Conservation (phyloP, 352 stramenopile species). For the Phytophthora hybrid region DNA sequence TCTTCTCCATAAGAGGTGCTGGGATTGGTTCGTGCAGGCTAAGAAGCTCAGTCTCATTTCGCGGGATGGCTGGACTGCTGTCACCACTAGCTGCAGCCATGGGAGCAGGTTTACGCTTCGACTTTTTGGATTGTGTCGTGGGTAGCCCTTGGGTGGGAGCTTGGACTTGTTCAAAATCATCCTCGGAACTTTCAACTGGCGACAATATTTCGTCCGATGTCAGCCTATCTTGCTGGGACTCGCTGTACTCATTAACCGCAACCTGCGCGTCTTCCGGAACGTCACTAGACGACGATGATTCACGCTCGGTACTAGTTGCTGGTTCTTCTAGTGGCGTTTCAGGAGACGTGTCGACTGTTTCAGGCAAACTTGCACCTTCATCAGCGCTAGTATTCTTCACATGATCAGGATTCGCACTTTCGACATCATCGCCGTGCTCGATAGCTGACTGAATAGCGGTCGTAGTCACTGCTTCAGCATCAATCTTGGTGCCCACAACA, state of each 20-base stretch:
- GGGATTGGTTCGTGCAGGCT: background rate
- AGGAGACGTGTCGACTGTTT: background rate
- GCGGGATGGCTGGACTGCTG: background rate
- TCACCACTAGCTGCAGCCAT: conserved; percentile 1
- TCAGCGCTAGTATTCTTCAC: background rate
- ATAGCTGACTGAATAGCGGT: background rate
- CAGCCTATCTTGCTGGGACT: conserved; percentile 1
- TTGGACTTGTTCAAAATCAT: conserved; percentile 31
- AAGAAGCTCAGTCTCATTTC: background rate
- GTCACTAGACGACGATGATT: conserved; percentile 26
- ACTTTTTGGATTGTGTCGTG: conserved; percentile 3
- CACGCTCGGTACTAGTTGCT: conserved; percentile 18
- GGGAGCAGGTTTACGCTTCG: conserved; percentile 25
- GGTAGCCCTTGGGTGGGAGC: conserved; percentile 8
- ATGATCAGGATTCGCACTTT: background rate
- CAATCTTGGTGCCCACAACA: background rate
- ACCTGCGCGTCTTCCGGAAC: conserved; percentile 10
- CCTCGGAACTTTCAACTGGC: conserved; percentile 31
- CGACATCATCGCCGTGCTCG: background rate
- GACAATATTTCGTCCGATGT: conserved; percentile 16
- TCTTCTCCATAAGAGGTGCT: conserved; percentile 36
- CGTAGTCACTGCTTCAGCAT: conserved; percentile 1
- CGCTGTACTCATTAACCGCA: conserved; percentile 1
- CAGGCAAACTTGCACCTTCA: background rate
- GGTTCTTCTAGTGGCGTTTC: conserved; percentile 1